Percentiles rank a stretch among this genome's conserved stretches.
Conservation (phyloP, 129 eudicot genomes). For the Rutidosis leptorrhynchoides region DNA sequence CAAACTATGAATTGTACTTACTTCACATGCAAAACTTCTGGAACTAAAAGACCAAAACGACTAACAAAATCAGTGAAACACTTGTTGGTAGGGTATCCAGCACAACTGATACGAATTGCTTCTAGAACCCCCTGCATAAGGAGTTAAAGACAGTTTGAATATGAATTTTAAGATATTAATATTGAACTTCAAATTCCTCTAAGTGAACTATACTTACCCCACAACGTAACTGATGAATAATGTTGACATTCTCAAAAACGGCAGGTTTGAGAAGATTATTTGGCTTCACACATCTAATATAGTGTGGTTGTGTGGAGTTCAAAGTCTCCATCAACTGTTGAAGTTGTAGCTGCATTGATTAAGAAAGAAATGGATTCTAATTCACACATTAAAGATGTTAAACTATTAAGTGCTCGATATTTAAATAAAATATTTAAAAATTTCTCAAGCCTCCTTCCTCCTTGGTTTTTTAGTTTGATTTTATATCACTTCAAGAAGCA, state of each 20-base stretch:
- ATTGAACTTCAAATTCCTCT: background rate
- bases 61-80: slow-evolving; percentile 71
- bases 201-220: slow-evolving; percentile 66
- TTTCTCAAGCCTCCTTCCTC: background rate
- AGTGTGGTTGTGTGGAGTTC: slow-evolving; percentile 89
- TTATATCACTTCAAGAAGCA: background rate
- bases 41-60: slow-evolving; percentile 88
- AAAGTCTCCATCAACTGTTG: slow-evolving; percentile 91
- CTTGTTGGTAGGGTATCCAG: slow-evolving; percentile 94
- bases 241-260: slow-evolving; percentile 78
- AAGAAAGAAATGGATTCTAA: slow-evolving; percentile 3
- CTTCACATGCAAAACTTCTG: slow-evolving; percentile 69
- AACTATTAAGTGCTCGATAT: background rate
- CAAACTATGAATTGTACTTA: slow-evolving; percentile 36
- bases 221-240: slow-evolving; percentile 95
- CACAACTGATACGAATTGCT: slow-evolving; percentile 97
- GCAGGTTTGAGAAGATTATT: slow-evolving; percentile 84
- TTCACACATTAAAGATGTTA: slow-evolving; percentile 15
- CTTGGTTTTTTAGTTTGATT: background rate
- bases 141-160: slow-evolving; percentile 12
- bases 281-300: slow-evolving; percentile 96
- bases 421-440: too few relatives aligned
- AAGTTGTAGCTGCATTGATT: slow-evolving; percentile 70
- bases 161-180: slow-evolving; percentile 8
- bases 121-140: slow-evolving; percentile 86